A percentile compares a stretch with the other conserved stretches of the same genome.
phyloP scores from a whole-genome alignment of 2,329 filamentous ascomycete species.

The Rutstroemia sp. region DNA sequence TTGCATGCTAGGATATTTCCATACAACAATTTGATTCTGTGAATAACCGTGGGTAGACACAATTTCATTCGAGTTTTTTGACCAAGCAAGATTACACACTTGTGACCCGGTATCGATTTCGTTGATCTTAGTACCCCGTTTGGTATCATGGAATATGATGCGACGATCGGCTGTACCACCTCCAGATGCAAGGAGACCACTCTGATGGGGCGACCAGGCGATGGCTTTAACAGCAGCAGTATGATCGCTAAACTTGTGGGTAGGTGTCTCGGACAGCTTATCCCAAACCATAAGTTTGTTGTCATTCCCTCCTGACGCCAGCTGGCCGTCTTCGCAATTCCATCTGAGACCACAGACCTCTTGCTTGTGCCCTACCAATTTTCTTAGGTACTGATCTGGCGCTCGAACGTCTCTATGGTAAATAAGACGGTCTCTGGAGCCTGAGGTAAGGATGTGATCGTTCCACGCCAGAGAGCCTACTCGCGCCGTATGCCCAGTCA shows the following conservation, averaged over 20 bases:
- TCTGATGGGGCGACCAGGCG: conserved; percentile 94
- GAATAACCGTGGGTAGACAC: conserved; percentile 96
- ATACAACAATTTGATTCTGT: conserved; percentile 97
- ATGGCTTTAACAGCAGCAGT: conserved; percentile 96
- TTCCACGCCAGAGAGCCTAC: conserved; percentile 97
- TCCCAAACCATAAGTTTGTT: conserved; percentile 99
- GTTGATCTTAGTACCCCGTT: conserved; percentile 71
- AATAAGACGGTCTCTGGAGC: conserved; percentile 86
- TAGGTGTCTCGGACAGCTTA: conserved; percentile 81
- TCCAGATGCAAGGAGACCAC: conserved; percentile 87
- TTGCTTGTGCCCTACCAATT: conserved; percentile 91
- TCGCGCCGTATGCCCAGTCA: conserved; percentile 91
- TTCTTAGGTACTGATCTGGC: conserved; percentile 81
- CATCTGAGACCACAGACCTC: conserved; percentile 95
- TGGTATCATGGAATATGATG: conserved; percentile 97
- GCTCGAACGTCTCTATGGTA: conserved; percentile 93
- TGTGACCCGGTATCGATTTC: conserved; percentile 96
- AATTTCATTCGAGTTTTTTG: conserved; percentile 94
- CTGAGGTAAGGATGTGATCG: conserved; percentile 92
- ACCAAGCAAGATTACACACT: conserved; percentile 98
- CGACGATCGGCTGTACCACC: conserved; percentile 92
- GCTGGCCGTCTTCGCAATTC: conserved; percentile 93
- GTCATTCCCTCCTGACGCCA: conserved; percentile 94
- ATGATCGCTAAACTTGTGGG: conserved; percentile 92
- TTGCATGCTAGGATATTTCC: conserved; percentile 98